These are phyloP conservation scores for Pleodorina starrii DNA, from an alignment of 139 green algal species.

Conservation along the genomic window DNA sequence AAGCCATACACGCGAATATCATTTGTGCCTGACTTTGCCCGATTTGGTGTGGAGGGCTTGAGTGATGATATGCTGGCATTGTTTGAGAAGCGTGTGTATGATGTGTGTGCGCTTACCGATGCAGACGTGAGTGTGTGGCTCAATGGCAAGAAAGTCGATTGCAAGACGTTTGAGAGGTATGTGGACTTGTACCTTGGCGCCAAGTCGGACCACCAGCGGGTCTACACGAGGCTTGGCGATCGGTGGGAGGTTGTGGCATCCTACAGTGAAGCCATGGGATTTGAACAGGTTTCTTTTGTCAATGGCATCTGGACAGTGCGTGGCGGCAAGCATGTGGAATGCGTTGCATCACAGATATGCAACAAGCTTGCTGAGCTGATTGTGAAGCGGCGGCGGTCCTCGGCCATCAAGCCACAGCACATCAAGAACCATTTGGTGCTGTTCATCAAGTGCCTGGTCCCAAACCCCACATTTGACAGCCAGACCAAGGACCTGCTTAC, in stretches of 20 bases:
- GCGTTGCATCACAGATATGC: conserved; percentile 34
- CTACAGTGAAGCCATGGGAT: conserved; percentile 11
- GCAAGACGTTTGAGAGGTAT: conserved; percentile 76
- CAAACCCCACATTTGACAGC: conserved; percentile 78
- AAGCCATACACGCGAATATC: conserved; percentile 9
- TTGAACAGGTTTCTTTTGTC: conserved; percentile 76
- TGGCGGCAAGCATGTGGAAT: conserved; percentile 74
- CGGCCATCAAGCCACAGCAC: conserved; percentile 31
- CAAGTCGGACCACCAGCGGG: too few relatives aligned
- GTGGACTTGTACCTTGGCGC: conserved; percentile 64
- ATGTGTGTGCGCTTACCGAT: conserved; percentile 63
- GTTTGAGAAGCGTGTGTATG: conserved; percentile 74
- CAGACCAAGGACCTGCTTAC: conserved; percentile 77
- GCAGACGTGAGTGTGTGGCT: neutral
- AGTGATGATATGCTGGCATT: conserved; percentile 67
- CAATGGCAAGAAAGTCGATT: conserved; percentile 49
- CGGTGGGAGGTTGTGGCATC: conserved; percentile 70
- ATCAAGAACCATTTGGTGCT: conserved; percentile 77
- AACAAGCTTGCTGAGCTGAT: neutral
- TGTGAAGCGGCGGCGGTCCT: neutral
- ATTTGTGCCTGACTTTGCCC: conserved; percentile 38
- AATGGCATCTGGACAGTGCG: conserved; percentile 74
- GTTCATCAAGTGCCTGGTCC: conserved; percentile 74
- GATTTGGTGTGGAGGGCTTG: conserved; percentile 34
- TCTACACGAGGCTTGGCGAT: neutral